phyloP scores from a whole-genome alignment of 768 basidiomycete genomes.

The Chiua virens region DNA sequence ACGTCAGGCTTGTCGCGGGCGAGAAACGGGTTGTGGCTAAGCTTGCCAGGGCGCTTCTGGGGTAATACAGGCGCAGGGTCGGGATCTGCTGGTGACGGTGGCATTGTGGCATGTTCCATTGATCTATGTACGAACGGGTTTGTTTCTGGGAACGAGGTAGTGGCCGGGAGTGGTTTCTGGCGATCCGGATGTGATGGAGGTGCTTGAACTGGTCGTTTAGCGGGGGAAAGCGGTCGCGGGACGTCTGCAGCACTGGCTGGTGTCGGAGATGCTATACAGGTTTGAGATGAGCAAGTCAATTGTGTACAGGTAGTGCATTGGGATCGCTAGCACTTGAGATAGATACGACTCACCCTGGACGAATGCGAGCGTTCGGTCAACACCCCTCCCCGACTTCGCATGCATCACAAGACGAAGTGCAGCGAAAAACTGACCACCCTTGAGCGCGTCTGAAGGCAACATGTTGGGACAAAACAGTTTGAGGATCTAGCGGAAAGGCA shows the following conservation, averaged over 20 bases:
- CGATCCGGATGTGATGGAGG: conserved; percentile 32
- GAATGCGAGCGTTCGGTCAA: conserved; percentile 70
- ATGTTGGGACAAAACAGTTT: conserved; percentile 61
- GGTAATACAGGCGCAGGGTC: conserved; percentile 1
- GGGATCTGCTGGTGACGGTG: conserved; percentile 1
- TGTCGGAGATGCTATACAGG: conserved; percentile 18
- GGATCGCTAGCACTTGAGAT: neutral
- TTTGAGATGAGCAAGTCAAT: conserved; percentile 7
- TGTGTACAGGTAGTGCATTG: neutral
- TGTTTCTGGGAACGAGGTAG: conserved; percentile 23
- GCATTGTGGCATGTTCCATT: conserved; percentile 9
- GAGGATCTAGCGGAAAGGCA: conserved; percentile 64
- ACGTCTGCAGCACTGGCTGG: conserved; percentile 4
- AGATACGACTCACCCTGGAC: conserved; percentile 70
- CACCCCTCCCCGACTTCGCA: conserved; percentile 54
- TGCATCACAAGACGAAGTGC: conserved; percentile 67
- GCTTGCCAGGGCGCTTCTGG: conserved; percentile 18
- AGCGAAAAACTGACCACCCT: conserved; percentile 77
- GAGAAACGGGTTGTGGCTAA: conserved; percentile 34
- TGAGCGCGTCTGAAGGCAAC: conserved; percentile 50
- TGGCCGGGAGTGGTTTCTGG: conserved; percentile 21
- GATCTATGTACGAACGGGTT: conserved; percentile 30
- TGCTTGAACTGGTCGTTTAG: conserved; percentile 19
- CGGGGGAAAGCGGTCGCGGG: conserved; percentile 18
- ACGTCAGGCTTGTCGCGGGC: conserved; percentile 19